A percentile compares a stretch with the other conserved stretches of the same genome.
These are phyloP conservation scores for Geopyxis carbonaria DNA, from an alignment of 495 filamentous ascomycete species.

Conservation along the genomic window DNA sequence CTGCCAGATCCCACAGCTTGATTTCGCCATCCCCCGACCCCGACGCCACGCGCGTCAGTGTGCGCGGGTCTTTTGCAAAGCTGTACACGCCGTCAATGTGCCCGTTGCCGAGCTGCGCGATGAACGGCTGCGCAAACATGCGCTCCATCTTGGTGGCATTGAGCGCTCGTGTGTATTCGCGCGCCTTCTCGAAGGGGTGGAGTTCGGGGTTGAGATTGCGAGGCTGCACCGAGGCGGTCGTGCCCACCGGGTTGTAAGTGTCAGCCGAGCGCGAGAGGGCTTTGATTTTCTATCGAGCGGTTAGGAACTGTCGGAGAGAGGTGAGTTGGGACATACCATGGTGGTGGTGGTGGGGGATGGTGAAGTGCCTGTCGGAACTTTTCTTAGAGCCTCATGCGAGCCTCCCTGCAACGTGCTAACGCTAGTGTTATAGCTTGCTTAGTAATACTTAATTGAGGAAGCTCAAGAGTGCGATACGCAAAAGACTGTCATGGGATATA, in stretches of 20 bases:
- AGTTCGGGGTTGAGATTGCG: slow-evolving; percentile 84
- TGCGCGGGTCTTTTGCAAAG: slow-evolving; percentile 52
- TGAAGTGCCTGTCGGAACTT: no score
- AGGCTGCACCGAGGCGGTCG: slow-evolving; percentile 50
- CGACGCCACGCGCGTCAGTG: slow-evolving; percentile 53
- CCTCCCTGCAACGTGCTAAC: no score
- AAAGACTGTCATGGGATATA: no score
- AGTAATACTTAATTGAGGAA: no score
- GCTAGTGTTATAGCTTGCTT: no score
- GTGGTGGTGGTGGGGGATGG: no score
- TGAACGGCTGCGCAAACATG: slow-evolving; percentile 88
- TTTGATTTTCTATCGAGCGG: slow-evolving; percentile 79
- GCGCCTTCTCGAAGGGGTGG: slow-evolving; percentile 85
- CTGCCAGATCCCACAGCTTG: slow-evolving; percentile 84
- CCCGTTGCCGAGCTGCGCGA: slow-evolving; percentile 70
- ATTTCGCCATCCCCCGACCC: slow-evolving; percentile 74
- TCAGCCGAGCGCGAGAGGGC: slow-evolving; percentile 62
- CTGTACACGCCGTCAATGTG: slow-evolving; percentile 87
- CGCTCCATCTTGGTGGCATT: slow-evolving; percentile 90
- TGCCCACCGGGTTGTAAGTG: slow-evolving; percentile 64
- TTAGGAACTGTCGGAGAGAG: no score
- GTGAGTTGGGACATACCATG: no score
- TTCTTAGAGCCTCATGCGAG: no score
- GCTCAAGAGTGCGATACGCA: no score
- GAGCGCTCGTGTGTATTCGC: slow-evolving; percentile 77